These are phyloP conservation scores for Nepenthes mirabilis DNA, from an alignment of 148 eudicot species.

Conservation along the genomic window DNA sequence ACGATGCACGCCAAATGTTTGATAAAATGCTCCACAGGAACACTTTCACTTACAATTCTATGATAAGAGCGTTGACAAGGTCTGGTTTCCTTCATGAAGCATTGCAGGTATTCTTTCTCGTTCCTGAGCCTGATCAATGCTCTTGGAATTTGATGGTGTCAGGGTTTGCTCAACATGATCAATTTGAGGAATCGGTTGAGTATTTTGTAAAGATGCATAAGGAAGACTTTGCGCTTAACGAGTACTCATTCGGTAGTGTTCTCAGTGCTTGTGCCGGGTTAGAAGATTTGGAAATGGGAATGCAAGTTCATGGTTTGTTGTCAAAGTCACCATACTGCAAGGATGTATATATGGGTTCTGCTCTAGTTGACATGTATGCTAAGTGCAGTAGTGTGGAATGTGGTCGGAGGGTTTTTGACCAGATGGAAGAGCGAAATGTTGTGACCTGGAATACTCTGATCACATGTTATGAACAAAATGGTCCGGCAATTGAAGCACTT, in stretches of 20 bases:
- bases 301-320: slow-evolving; percentile 53
- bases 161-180: slow-evolving; percentile 57
- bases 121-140: slow-evolving; percentile 71
- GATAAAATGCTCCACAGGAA: slow-evolving; percentile 54
- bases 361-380: slow-evolving; percentile 78
- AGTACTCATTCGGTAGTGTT: slow-evolving; percentile 67
- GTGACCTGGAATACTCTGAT: slow-evolving; percentile 88
- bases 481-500: slow-evolving; percentile 53
- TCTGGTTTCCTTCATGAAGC: slow-evolving; percentile 55
- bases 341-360: slow-evolving; percentile 74
- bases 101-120: slow-evolving; percentile 23
- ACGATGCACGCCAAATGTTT: slow-evolving; percentile 52
- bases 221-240: slow-evolving; percentile 44
- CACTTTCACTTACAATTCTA: slow-evolving; percentile 50
- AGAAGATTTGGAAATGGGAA: slow-evolving; percentile 37
- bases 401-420: slow-evolving; percentile 54
- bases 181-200: slow-evolving; percentile 39
- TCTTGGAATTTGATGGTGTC: slow-evolving; percentile 83
- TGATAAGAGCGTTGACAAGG: slow-evolving; percentile 27
- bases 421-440: slow-evolving; percentile 45
- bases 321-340: slow-evolving; percentile 26
- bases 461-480: slow-evolving; percentile 85
- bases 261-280: slow-evolving; percentile 77
- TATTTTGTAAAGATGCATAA: slow-evolving; percentile 52
- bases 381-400: slow-evolving; percentile 56